These are phyloP conservation scores for Solanum chiquidenum DNA, from an alignment of 257 asterid species.

Conservation along the genomic window DNA sequence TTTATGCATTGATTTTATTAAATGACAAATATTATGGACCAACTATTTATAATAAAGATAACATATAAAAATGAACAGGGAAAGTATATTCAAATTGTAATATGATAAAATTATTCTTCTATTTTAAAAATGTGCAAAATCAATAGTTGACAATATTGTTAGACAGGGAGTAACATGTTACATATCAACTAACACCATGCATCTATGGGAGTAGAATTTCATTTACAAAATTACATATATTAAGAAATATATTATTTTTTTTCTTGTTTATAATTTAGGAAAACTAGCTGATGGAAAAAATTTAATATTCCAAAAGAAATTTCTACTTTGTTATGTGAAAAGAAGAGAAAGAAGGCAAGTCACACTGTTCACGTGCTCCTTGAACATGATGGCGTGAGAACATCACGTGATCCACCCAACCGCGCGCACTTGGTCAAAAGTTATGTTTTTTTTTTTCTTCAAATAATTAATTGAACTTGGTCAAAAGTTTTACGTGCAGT, in stretches of 20 bases:
- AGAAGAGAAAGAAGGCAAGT: neutral
- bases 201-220: neutral
- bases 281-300: neutral
- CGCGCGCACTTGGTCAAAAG: neutral
- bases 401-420: neutral
- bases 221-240: neutral
- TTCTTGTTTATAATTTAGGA: neutral
- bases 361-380: constrained; percentile 44
- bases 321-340: neutral
- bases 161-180: neutral
- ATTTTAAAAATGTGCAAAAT: no score
- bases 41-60: no score
- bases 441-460: neutral
- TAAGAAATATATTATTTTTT: neutral
- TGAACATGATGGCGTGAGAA: constrained; percentile 4
- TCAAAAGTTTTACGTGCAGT: neutral
- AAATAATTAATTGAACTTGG: neutral
- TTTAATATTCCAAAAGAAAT: neutral
- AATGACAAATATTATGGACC: neutral
- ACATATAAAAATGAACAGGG: no score
- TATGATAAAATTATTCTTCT: no score
- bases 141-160: neutral
- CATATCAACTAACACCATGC: neutral
- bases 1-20: no score
- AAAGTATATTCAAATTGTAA: no score